These are phyloP conservation scores for Stephanodiscus minutulus DNA, from an alignment of 108 stramenopile species.

Conservation along the genomic window DNA sequence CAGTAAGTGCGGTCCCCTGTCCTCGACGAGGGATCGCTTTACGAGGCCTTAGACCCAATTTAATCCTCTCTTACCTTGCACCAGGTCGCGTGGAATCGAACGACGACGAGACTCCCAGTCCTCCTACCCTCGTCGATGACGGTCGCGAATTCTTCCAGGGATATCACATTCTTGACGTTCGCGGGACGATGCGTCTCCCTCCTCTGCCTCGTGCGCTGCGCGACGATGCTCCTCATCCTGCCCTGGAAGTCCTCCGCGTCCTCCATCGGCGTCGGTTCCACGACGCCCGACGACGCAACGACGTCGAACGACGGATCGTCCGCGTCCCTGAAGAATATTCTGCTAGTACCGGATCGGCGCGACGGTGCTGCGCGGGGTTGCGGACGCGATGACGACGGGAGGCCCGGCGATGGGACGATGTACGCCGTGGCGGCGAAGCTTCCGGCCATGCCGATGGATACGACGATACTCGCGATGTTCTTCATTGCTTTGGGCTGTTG, in stretches of 20 bases:
- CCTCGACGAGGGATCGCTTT: background rate
- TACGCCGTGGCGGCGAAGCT: background rate
- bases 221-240: slow-evolving; percentile 33
- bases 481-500: background rate
- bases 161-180: slow-evolving; percentile 51
- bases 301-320: background rate
- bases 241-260: slow-evolving; percentile 24
- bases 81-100: slow-evolving; percentile 71
- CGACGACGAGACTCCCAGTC: slow-evolving; percentile 53
- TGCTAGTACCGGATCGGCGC: background rate
- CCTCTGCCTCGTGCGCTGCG: slow-evolving; percentile 5
- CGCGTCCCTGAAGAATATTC: background rate
- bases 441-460: background rate
- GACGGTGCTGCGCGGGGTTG: background rate
- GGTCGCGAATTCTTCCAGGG: slow-evolving; percentile 62
- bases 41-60: background rate
- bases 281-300: too few species aligned
- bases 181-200: slow-evolving; percentile 29
- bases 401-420: background rate
- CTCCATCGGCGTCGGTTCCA: too few species aligned
- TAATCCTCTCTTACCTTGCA: slow-evolving; percentile 57
- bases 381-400: background rate
- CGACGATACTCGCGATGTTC: background rate
- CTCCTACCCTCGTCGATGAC: slow-evolving; percentile 58
- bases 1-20: background rate